Evolutionary conservation across 75 land plant species (phyloP), one percentile per base, ranked within the genome.

Genomic region (Chamaecyparis obtusa): DNA sequence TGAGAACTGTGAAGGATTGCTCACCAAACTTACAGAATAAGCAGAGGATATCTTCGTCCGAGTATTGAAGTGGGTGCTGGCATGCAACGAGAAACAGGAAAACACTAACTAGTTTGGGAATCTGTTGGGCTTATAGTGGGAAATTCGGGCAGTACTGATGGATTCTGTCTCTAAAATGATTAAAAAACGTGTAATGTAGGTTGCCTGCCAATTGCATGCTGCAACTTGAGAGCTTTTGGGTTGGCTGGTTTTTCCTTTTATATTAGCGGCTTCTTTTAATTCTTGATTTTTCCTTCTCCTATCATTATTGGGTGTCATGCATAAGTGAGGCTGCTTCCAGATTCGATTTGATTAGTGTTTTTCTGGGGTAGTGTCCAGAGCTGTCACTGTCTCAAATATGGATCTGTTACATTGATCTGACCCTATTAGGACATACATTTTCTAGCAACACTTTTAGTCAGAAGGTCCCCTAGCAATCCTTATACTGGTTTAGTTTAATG

Each of bases 321-420:
- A 74, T 33, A 33, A 74, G n/a, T 74, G 76, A 74, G 37, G 13
- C 36, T 32, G 76, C 33, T 74, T 14, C 36, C 36, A 30, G 13
- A 74, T 74, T 74, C 36, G 14, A 74, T 33, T 74, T 5, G 36
- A 74, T 74, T 74, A 74, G 36, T 32, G 37, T 4, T 13, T 74
- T 74, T 72, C 30, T 74, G 76, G 76, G 75, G 76, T 64, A 64
- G 69, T 64, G n/a, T 64, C 69, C n/a, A 83, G 84, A 83, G 84
- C 56, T 51, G 67, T 84, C 36, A 30, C 43, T 84, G 57, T 56
- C 64, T 54, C 60, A 56, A 33, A 32, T 32, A 54, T 36, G 67
- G 85, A 84, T 83, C 84, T 83, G 36, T 51, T 51, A 83, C 35
- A 46, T 56, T 56, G 64, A 84, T 51, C 57, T 84, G 83, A 49